These are phyloP conservation scores for Alloteropsis semialata DNA, from an alignment of 176 grass and related monocot species.

Conservation along the genomic window DNA sequence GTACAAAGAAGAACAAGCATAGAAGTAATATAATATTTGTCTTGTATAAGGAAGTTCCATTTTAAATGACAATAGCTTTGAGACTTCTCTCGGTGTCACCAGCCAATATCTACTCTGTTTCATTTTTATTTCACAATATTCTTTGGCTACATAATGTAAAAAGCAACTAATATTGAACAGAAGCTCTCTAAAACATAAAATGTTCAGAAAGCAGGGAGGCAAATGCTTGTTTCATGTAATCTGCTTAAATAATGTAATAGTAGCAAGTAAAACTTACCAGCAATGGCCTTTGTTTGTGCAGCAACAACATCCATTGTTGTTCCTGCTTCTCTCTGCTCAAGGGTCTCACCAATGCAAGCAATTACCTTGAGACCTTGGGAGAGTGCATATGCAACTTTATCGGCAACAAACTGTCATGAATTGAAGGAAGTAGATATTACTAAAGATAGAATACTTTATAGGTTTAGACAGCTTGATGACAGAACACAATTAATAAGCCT, in stretches of 20 bases:
- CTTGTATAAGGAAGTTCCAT: not conserved
- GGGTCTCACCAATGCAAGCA: conserved; percentile 89
- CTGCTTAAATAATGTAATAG: not conserved
- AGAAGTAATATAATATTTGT: not conserved
- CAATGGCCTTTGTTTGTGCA: conserved; percentile 77
- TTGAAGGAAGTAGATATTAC: not conserved
- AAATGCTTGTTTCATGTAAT: conserved; percentile 2
- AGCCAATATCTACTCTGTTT: not conserved
- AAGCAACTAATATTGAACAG: not conserved
- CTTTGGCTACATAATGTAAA: not conserved
- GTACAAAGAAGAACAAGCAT: not conserved
- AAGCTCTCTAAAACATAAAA: no score
- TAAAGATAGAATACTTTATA: not conserved
- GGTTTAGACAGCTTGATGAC: not conserved
- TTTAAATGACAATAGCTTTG: not conserved
- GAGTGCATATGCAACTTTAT: conserved; percentile 86
- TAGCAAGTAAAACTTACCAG: conserved; percentile 45
- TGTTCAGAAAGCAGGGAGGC: not conserved
- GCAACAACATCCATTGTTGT: conserved; percentile 71
- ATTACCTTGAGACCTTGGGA: conserved; percentile 84
- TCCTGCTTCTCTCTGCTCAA: conserved; percentile 80
- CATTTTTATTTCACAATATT: not conserved
- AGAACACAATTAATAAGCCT: not conserved
- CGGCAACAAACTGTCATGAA: conserved; percentile 66
- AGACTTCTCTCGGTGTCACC: not conserved